phyloP scores from a whole-genome alignment of 805 yeast genomes.

The Saturnispora galanensis region DNA sequence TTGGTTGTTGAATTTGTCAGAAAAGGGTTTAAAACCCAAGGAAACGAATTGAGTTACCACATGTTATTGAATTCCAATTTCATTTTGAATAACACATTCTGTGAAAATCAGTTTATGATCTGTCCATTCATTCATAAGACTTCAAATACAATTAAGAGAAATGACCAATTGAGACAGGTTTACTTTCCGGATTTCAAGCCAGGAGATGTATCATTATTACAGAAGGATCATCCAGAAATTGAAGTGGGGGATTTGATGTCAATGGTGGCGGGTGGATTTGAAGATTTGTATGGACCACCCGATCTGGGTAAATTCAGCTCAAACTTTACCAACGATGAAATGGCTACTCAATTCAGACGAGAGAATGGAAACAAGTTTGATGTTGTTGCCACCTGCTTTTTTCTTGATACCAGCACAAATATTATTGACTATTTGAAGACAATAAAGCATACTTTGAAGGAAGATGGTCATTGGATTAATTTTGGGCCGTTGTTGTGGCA shows the following conservation, averaged over 20 bases:
- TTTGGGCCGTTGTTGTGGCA: slow-evolving; percentile 71
- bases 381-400: slow-evolving; percentile 45
- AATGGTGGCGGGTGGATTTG: slow-evolving; percentile 65
- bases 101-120: slow-evolving; percentile 31
- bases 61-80: slow-evolving; percentile 51
- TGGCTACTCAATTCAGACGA: slow-evolving; percentile 33
- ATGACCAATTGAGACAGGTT: slow-evolving; percentile 41
- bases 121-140: slow-evolving; percentile 48
- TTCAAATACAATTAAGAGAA: slow-evolving; percentile 36
- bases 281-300: slow-evolving; percentile 53
- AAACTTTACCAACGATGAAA: slow-evolving; percentile 28
- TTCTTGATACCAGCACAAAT: slow-evolving; percentile 55
- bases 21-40: slow-evolving; percentile 52
- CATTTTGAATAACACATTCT: slow-evolving; percentile 38
- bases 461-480: slow-evolving; percentile 48
- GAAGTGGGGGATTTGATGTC: slow-evolving; percentile 48
- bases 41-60: slow-evolving; percentile 57
- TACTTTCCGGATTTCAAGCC: slow-evolving; percentile 46
- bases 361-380: slow-evolving; percentile 33
- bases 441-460: slow-evolving; percentile 35
- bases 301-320: slow-evolving; percentile 26
- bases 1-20: slow-evolving; percentile 45
- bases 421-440: slow-evolving; percentile 47
- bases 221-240: slow-evolving; percentile 28
- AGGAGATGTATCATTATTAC: slow-evolving; percentile 27